These are phyloP conservation scores for Plectranthus barbatus DNA, from an alignment of 257 asterid species.

Conservation along the genomic window DNA sequence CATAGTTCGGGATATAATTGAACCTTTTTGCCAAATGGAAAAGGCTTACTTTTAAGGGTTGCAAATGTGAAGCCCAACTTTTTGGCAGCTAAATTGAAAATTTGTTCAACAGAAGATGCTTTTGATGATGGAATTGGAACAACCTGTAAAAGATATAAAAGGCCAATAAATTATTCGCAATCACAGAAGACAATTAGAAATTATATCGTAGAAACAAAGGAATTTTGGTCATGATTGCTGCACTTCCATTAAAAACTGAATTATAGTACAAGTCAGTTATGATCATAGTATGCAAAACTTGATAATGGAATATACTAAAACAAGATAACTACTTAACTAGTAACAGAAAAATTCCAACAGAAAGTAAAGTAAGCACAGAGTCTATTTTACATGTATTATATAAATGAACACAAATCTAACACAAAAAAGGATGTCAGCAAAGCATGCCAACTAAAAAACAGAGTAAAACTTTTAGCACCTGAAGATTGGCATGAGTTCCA, in stretches of 20 bases:
- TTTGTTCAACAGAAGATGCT: conserved; percentile 59
- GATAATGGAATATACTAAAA: conserved; percentile 8
- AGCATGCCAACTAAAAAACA: neutral
- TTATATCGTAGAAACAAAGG: neutral
- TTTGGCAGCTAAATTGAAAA: conserved; percentile 81
- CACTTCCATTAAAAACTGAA: neutral
- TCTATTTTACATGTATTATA: neutral
- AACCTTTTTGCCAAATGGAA: too few relatives aligned
- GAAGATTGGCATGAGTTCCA: conserved; percentile 95
- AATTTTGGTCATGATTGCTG: neutral
- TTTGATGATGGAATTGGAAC: conserved; percentile 76
- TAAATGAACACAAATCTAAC: conserved; percentile 5
- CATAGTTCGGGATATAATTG: too few relatives aligned
- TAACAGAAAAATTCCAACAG: neutral
- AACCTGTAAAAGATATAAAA: conserved; percentile 36
- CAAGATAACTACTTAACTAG: conserved; percentile 7
- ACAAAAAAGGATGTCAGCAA: neutral
- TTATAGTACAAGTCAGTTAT: neutral
- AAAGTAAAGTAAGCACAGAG: neutral
- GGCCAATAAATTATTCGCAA: conserved; percentile 3
- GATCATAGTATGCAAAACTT: neutral
- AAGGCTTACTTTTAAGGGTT: conserved; percentile 47
- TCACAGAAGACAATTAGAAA: neutral
- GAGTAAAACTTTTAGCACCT: conserved; percentile 35
- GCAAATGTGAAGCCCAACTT: conserved; percentile 73